These are phyloP conservation scores for Rhodotorula sp. DNA, from an alignment of 1,284 basidiomycete genomes.

Conservation along the genomic window DNA sequence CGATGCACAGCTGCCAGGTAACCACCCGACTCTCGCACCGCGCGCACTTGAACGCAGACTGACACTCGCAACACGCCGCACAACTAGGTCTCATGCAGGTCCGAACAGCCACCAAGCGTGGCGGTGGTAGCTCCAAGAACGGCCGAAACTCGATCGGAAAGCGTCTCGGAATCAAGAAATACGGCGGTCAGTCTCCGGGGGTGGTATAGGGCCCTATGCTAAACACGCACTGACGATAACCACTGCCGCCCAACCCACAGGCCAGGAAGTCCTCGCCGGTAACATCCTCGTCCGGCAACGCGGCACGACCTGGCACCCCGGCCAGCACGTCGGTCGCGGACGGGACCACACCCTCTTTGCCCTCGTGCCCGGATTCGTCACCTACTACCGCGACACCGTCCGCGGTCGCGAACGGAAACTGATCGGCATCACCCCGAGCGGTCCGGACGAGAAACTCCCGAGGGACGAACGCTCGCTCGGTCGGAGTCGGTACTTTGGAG, in stretches of 20 bases:
- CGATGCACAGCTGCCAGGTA: slow-evolving; percentile 32
- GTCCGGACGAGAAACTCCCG: slow-evolving; percentile 70
- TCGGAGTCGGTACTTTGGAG: slow-evolving; percentile 70
- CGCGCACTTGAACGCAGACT: neutral
- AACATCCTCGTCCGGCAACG: slow-evolving; percentile 92
- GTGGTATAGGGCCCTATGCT: neutral
- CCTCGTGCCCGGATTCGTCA: slow-evolving; percentile 79
- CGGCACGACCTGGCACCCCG: slow-evolving; percentile 83
- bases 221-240: neutral
- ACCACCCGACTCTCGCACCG: neutral
- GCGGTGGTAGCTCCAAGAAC: slow-evolving; percentile 86
- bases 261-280: slow-evolving; percentile 83
- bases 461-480: slow-evolving; percentile 69
- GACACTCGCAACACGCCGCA: neutral
- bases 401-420: slow-evolving; percentile 51
- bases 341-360: slow-evolving; percentile 91
- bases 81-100: slow-evolving; percentile 55
- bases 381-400: slow-evolving; percentile 64
- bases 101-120: slow-evolving; percentile 74
- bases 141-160: slow-evolving; percentile 86
- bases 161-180: slow-evolving; percentile 88
- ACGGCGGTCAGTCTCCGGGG: slow-evolving; percentile 65
- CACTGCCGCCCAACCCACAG: slow-evolving; percentile 50
- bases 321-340: slow-evolving; percentile 85
- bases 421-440: slow-evolving; percentile 70